Evolutionary conservation across 352 stramenopile species (phyloP).

Genomic region (Lagenidium sp.): DNA sequence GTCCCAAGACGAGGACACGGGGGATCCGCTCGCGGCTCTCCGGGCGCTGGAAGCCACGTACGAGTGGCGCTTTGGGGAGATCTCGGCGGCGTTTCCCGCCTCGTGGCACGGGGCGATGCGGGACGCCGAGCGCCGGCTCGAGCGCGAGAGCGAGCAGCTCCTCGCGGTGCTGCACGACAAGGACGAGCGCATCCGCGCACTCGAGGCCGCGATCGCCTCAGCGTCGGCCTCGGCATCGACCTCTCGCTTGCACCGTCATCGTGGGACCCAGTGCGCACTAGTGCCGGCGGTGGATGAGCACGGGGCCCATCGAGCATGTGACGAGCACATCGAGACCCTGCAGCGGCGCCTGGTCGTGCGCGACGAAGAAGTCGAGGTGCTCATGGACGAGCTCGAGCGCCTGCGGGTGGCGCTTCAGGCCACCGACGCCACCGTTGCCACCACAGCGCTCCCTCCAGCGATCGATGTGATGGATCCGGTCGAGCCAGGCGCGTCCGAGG

Average conservation of each 20-base stretch:
- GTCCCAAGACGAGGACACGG: no score
- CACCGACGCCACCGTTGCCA: neutral
- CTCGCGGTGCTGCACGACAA: conserved; percentile 18
- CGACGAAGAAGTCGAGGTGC: conserved; percentile 19
- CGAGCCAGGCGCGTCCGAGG: no score
- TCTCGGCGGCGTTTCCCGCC: conserved; percentile 9
- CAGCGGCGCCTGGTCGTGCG: conserved; percentile 7
- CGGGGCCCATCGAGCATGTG: neutral
- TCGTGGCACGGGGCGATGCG: conserved; percentile 9
- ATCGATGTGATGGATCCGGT: no score
- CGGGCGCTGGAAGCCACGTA: no score
- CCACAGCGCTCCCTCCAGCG: no score
- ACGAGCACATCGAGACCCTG: conserved; percentile 6
- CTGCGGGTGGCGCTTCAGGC: conserved; percentile 4
- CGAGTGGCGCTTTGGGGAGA: no score
- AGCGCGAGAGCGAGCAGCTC: conserved; percentile 15
- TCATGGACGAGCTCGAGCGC: conserved; percentile 20
- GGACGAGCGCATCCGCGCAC: conserved; percentile 13
- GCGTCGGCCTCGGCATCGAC: no score
- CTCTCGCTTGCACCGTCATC: no score
- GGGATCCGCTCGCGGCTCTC: no score
- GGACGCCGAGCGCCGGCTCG: conserved; percentile 1
- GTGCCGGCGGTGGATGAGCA: neutral
- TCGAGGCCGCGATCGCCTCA: conserved; percentile 7
- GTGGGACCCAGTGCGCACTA: no score